phyloP scores from a whole-genome alignment of 768 basidiomycete species.

The Daedaleopsis sinensis region DNA sequence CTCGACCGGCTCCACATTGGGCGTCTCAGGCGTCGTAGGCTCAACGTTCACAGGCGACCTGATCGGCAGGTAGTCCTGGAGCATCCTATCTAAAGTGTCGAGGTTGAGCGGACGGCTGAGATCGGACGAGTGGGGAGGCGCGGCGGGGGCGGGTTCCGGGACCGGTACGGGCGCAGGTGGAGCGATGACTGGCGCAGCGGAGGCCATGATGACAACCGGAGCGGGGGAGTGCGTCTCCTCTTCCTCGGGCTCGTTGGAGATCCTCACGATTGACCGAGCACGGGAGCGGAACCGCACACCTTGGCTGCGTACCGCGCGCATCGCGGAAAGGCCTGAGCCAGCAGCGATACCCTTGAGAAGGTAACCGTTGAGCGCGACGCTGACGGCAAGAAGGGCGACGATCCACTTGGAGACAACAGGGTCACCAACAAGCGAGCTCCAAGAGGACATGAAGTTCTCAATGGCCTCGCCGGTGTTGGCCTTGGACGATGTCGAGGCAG shows the following conservation, averaged over 20 bases:
- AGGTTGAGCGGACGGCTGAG: constrained; percentile 48
- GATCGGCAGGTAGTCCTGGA: constrained; percentile 41
- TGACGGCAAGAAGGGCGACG: constrained; percentile 82
- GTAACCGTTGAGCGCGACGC: constrained; percentile 90
- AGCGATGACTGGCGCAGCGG: constrained; percentile 18
- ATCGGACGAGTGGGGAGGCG: constrained; percentile 15
- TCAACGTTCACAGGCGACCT: constrained; percentile 27
- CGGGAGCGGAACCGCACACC: constrained; percentile 31
- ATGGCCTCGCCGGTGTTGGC: constrained; percentile 54
- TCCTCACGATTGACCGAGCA: constrained; percentile 21
- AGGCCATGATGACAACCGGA: constrained; percentile 19
- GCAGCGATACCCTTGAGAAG: constrained; percentile 85
- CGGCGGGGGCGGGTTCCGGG: constrained; percentile 14
- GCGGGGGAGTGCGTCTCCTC: constrained; percentile 16
- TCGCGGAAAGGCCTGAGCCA: constrained; percentile 38
- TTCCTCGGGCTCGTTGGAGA: constrained; percentile 18
- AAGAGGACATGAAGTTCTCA: constrained; percentile 86
- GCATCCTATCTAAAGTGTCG: constrained; percentile 56
- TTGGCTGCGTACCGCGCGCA: constrained; percentile 24
- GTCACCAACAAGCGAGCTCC: constrained; percentile 92
- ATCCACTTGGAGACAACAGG: constrained; percentile 96
- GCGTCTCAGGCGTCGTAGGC: constrained; percentile 24
- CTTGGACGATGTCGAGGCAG: constrained; percentile 29
- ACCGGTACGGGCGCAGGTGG: constrained; percentile 7
- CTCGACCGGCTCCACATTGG: constrained; percentile 17